These are phyloP conservation scores for Fonsecaea erecta DNA, from an alignment of 2,329 filamentous ascomycete genomes.

Conservation along the genomic window DNA sequence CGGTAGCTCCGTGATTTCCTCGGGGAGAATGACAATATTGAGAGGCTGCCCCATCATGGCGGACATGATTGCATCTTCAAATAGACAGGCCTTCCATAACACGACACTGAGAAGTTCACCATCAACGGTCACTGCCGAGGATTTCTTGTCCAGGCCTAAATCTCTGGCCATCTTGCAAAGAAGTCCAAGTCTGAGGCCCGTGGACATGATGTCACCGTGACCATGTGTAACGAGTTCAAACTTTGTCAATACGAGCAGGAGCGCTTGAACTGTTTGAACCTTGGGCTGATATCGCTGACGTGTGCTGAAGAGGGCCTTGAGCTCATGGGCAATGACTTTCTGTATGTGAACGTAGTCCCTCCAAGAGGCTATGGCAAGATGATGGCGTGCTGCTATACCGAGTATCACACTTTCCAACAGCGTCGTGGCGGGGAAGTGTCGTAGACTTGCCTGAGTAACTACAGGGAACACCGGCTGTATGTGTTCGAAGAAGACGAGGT, in stretches of 20 bases:
- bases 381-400: constrained; percentile 8
- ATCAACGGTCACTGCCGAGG: background rate
- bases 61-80: constrained; percentile 1
- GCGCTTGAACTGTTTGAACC: constrained; percentile 10
- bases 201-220: constrained; percentile 4
- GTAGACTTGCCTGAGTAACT: background rate
- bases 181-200: background rate
- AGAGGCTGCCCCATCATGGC: constrained; percentile 7
- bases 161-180: constrained; percentile 9
- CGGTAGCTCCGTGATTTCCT: background rate
- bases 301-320: constrained; percentile 6
- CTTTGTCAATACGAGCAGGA: background rate
- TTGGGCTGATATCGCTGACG: constrained; percentile 8
- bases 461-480: constrained; percentile 8
- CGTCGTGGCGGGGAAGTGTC: background rate
- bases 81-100: background rate
- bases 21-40: background rate
- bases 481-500: constrained; percentile 8
- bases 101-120: background rate
- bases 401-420: constrained; percentile 7
- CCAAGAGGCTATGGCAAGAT: constrained; percentile 9
- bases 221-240: constrained; percentile 6
- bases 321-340: constrained; percentile 2
- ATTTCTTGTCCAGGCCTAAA: background rate
- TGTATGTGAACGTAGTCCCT: constrained; percentile 13